Evolutionary conservation across 2,329 filamentous ascomycete genomes (phyloP).

Genomic region (Venturiaceae sp.): DNA sequence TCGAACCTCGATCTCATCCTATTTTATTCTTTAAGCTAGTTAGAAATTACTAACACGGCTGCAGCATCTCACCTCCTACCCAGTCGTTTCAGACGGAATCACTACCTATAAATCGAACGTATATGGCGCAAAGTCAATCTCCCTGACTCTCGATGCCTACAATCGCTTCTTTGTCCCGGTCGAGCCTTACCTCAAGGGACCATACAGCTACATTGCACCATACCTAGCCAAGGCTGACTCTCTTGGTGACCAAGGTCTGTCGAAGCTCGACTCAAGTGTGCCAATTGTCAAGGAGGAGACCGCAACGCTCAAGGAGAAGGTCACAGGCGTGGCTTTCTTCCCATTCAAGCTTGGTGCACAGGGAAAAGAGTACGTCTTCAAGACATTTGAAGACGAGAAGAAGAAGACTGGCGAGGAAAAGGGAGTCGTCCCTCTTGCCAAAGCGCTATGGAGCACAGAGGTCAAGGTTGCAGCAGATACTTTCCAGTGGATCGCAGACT

Average conservation of each 20-base stretch:
- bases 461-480: conserved; percentile 12
- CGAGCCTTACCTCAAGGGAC: conserved; percentile 66
- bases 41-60: conserved; percentile 9
- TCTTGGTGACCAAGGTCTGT: conserved; percentile 26
- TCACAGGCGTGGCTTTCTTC: conserved; percentile 16
- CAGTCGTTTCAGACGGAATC: conserved; percentile 70
- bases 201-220: conserved; percentile 73
- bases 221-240: conserved; percentile 75
- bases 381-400: conserved; percentile 28
- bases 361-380: conserved; percentile 23
- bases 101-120: conserved; percentile 71
- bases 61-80: conserved; percentile 78
- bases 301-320: conserved; percentile 25
- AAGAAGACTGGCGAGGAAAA: conserved; percentile 23
- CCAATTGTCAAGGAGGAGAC: conserved; percentile 41
- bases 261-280: conserved; percentile 24
- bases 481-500: background rate
- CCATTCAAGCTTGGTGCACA: conserved; percentile 19
- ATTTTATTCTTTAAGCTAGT: too few relatives aligned
- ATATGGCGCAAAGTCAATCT: conserved; percentile 73
- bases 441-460: conserved; percentile 28
- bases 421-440: conserved; percentile 22
- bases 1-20: too few relatives aligned
- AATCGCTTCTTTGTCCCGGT: conserved; percentile 67
- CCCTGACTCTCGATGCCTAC: conserved; percentile 66